A percentile compares a stretch with the other conserved stretches of the same genome.
Evolutionary conservation across 345 rosid genomes (phyloP).

Genomic region (Brassica nigra): DNA sequence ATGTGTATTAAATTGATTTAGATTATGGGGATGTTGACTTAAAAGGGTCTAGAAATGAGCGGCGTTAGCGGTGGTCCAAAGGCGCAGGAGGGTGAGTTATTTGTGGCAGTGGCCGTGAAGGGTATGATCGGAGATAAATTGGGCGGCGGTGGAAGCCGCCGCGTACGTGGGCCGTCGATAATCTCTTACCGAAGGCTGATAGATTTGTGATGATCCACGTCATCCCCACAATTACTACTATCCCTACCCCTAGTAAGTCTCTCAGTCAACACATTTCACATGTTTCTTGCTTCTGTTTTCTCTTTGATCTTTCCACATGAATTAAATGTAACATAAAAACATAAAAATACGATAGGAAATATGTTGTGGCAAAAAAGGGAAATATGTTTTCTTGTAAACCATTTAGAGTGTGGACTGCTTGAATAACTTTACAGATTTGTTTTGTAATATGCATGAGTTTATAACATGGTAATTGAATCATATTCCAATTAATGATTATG

Average conservation of each 20-base stretch:
- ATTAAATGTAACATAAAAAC: no score
- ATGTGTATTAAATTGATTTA: slow-evolving; percentile 6
- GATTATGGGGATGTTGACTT: slow-evolving; percentile 35
- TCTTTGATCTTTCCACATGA: neutral
- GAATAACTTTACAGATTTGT: no score
- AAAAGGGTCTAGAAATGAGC: slow-evolving; percentile 30
- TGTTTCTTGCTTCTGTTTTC: neutral
- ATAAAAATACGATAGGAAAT: no score
- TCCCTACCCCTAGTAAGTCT: slow-evolving; percentile 75
- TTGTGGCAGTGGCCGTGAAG: slow-evolving; percentile 75
- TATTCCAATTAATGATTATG: neutral
- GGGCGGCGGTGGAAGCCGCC: slow-evolving; percentile 67
- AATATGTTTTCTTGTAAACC: no score
- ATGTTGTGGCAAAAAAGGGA: no score
- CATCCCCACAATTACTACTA: slow-evolving; percentile 59
- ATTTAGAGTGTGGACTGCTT: no score
- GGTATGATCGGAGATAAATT: slow-evolving; percentile 47
- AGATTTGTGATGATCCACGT: slow-evolving; percentile 69
- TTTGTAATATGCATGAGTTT: neutral
- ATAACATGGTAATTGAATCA: neutral
- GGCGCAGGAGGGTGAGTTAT: slow-evolving; percentile 34
- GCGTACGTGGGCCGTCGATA: slow-evolving; percentile 82
- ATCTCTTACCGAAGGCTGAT: slow-evolving; percentile 51
- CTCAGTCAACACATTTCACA: slow-evolving; percentile 2
- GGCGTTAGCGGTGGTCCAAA: slow-evolving; percentile 9